Evolutionary conservation across 768 basidiomycete species (phyloP), one percentile per base, ranked within the genome.

Genomic region (Mycena vulgaris): DNA sequence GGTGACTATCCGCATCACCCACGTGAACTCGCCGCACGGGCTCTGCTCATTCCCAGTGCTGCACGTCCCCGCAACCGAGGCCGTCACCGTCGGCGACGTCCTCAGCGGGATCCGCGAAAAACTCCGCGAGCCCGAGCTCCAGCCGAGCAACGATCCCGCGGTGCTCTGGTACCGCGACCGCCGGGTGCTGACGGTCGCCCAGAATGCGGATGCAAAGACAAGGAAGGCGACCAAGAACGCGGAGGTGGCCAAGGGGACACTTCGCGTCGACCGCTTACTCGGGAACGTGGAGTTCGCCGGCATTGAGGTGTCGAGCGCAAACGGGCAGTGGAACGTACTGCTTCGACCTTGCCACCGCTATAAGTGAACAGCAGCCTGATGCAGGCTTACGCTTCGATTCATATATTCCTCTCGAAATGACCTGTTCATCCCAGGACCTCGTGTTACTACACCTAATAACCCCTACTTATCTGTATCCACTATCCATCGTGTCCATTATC

Each of bases 31-130:
- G 2, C 1, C 14, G 30, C 28, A 13, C 16, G 62, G 61, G 4
- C 55, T 63, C 5, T 69, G 68, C 23, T 25, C 1, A 13, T 17
- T 68, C 28, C 23, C 11, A 9, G 45, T 68, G 3, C 16, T 4
- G 2, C 63, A 42, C 19, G 3, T 2, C 30, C 63, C 63, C 3
- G 5, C 7, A 14, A 21, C 7, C 5, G 7, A 14, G 21, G 13
- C 17, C n/a, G 63, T 64, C 53, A 66, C 65, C 10, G 65, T 66
- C 8, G 65, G 65, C 47, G 48, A 66, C 48, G 65, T 66, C 27
- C 47, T 66, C 27, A 31, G 23, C 56, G 5, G 33, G 11, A 39
- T 66, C 47, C 47, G 7, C 17, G 16, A 51, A 4, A 16, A 39
- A 2, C 48, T 66, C 33, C 65, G 65, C 35, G 35, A 59, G n/a